These are phyloP conservation scores for Amaranthus tricolor DNA, from an alignment of 179 eudicot species.

Conservation along the genomic window DNA sequence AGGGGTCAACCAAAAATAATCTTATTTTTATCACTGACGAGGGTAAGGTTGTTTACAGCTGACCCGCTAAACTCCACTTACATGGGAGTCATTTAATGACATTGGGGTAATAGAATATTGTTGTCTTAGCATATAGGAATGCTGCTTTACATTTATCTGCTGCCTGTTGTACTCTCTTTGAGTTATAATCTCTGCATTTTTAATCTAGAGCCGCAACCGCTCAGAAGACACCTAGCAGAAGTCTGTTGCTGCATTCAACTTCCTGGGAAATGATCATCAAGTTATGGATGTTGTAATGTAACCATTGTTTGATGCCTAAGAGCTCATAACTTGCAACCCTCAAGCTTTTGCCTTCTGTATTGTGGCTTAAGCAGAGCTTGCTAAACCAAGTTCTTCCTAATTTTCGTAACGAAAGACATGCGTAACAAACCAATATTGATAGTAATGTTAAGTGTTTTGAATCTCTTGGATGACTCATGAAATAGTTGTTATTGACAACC, in stretches of 20 bases:
- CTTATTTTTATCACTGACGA: background rate
- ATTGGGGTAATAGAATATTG: background rate
- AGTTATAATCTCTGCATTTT: background rate
- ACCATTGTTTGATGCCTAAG: background rate
- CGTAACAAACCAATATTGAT: background rate
- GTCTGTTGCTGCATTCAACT: background rate
- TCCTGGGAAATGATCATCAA: background rate
- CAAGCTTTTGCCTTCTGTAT: background rate
- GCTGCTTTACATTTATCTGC: background rate
- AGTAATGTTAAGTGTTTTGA: no score
- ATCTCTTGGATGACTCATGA: no score
- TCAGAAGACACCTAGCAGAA: conserved; percentile 12
- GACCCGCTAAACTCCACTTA: background rate
- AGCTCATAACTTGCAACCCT: conserved; percentile 3
- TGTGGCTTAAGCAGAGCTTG: background rate
- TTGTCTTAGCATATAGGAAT: background rate
- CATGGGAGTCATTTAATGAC: no score
- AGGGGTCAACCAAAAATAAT: no score
- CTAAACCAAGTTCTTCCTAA: background rate
- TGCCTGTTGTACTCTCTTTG: background rate
- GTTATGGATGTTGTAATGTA: background rate
- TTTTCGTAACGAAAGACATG: conserved; percentile 13
- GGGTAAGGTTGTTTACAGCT: background rate
- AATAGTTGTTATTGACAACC: no score
- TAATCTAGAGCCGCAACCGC: conserved; percentile 1